Base-by-base conservation (phyloP, 2,329 filamentous ascomycete genomes). In the Hypoxylon sp. region DNA sequence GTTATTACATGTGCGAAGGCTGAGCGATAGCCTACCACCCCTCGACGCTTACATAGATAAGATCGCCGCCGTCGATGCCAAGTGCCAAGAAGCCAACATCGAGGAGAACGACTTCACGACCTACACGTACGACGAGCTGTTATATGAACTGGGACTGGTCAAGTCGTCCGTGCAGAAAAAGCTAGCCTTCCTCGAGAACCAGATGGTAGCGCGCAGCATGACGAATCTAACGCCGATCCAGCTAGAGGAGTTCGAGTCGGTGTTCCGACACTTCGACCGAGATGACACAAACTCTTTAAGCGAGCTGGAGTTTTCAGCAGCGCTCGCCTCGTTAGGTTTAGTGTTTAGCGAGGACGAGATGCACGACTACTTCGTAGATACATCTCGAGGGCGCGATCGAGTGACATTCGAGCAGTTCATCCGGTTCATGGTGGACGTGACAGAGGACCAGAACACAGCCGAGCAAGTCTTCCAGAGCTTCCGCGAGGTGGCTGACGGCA, bases 101-200 rank as follows among this genome's bases (percentile, higher is more conserved):
- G 94, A 99, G 72, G 94, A 99, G 67, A 99, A 99, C 72, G 94
- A 99, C 75, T 97, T 94, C 71, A 99, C 94, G n/a, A 97, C 93
- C 6, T 97, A 97, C 74, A 96, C 93, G 7, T 94, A 97, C 70
- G 94, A 99, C 68, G 94, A 99, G 73, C 81, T 99, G 30, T 86
- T 86, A 53, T 99, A 99, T 74, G 94, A 99, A 73, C 81, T 97
- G 51, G 87, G 90, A 11, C 81, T 99, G 20, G 94, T 97, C 49
- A 92, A 91, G 69, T 88, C 89, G 20, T 94, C 90, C 7, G 93
- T 97, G 19, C 88, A 91, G 59, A 99, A 97, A 78, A 99, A 99
- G 74, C 83, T 97, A 47, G 88, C 89, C 31, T 99, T 99, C 76
- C 78, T 99, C 46, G 93, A 99, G 68, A 99, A 99, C 74, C 94